Evolutionary conservation across 2,329 filamentous ascomycete species (phyloP).

Genomic region (Fusarium staphyleae): DNA sequence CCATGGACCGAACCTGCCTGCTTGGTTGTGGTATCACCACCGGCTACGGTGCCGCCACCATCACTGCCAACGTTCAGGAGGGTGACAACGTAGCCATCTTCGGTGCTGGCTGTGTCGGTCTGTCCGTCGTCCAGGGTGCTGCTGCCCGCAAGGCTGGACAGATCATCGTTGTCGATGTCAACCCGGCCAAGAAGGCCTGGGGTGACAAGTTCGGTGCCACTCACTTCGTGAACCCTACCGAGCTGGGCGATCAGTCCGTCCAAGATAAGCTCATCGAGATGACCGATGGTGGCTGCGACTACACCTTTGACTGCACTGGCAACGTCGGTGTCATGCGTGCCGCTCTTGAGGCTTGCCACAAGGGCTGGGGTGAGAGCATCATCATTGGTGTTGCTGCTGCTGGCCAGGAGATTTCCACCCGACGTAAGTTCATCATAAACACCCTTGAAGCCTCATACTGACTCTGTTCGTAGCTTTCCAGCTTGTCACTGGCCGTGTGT

Average conservation of each 20-base stretch:
- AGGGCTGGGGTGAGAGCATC: conserved; percentile 98
- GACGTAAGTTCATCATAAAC: conserved; percentile 69
- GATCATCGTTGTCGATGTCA: conserved; percentile 80
- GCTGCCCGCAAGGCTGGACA: conserved; percentile 80
- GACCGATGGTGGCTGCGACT: conserved; percentile 97
- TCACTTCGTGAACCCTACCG: conserved; percentile 92
- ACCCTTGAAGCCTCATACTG: conserved; percentile 15
- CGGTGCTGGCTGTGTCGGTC: conserved; percentile 92
- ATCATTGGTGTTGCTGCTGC: conserved; percentile 97
- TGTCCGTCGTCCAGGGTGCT: conserved; percentile 93
- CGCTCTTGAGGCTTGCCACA: conserved; percentile 97
- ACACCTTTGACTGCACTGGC: conserved; percentile 99
- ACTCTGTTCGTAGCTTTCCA: conserved; percentile 78
- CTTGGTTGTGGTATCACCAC: conserved; percentile 98
- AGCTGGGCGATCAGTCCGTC: conserved; percentile 79
- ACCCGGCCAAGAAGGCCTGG: conserved; percentile 92
- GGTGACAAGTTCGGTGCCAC: conserved; percentile 93
- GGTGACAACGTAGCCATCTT: conserved; percentile 92
- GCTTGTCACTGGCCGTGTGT: conserved; percentile 95
- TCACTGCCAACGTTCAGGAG: conserved; percentile 90
- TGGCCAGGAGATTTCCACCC: conserved; percentile 91
- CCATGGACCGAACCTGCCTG: conserved; percentile 95
- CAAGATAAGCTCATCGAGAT: conserved; percentile 95
- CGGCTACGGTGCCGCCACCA: conserved; percentile 92
- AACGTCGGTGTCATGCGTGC: conserved; percentile 96